Conservation (phyloP, 2,329 filamentous ascomycete genomes). For the Talaromyces sp. region DNA sequence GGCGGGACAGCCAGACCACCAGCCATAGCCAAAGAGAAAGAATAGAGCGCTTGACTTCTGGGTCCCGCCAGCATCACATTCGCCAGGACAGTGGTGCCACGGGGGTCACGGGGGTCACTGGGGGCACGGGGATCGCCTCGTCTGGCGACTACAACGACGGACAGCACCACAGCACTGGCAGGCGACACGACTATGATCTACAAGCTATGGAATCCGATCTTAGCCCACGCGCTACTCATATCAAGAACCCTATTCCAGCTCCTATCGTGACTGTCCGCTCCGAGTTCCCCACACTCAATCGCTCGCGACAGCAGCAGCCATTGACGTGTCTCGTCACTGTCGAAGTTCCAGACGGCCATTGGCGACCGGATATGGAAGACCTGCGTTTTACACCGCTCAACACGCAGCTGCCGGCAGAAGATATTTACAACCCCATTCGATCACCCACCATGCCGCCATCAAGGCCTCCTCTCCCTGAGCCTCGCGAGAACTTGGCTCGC, state of each 20-base stretch:
- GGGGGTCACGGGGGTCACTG: conserved; percentile 39
- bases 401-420: conserved; percentile 43
- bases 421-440: conserved; percentile 49
- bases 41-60: conserved; percentile 38
- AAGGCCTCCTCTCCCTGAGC: conserved; percentile 66
- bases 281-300: conserved; percentile 90
- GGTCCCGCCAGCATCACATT: conserved; percentile 48
- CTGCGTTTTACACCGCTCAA: conserved; percentile 52
- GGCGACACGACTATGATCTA: conserved; percentile 89
- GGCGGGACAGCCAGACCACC: conserved; percentile 38
- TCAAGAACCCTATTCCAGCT: conserved; percentile 81
- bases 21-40: conserved; percentile 36
- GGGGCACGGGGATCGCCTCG: conserved; percentile 64
- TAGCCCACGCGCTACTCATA: conserved; percentile 59
- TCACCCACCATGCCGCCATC: conserved; percentile 42
- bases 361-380: conserved; percentile 80
- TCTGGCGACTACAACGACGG: conserved; percentile 76
- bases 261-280: conserved; percentile 92
- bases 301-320: conserved; percentile 89
- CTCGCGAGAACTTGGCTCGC: conserved; percentile 64
- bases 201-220: conserved; percentile 91
- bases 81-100: conserved; percentile 77
- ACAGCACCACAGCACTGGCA: conserved; percentile 59
- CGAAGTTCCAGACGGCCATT: conserved; percentile 88
- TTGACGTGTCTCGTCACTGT: conserved; percentile 91